Percentiles rank a stretch among this genome's conserved stretches.
Conservation (phyloP, 768 basidiomycete genomes). For the Termitomyces eurrhizus region DNA sequence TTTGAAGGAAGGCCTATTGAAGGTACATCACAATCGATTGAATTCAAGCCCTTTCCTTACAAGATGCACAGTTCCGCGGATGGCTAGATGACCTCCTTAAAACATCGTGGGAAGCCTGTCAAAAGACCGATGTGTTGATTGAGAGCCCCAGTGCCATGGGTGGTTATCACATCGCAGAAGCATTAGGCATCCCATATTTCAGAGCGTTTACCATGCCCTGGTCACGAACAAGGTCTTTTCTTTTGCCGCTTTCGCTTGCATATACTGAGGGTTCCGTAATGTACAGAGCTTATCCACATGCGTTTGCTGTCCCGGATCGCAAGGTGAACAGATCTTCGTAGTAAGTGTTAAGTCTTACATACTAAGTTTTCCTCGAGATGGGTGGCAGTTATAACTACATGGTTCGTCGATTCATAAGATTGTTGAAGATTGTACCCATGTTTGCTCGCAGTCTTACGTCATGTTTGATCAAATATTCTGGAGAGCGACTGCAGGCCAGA, state of each 20-base stretch:
- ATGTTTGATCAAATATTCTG: conserved; percentile 99
- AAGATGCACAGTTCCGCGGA: conserved; percentile 73
- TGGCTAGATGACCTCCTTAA: conserved; percentile 96
- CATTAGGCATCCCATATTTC: conserved; percentile 89
- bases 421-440: conserved; percentile 6
- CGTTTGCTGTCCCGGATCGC: conserved; percentile 94
- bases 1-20: conserved; percentile 83
- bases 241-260: not conserved
- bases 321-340: conserved; percentile 47
- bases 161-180: conserved; percentile 96
- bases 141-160: conserved; percentile 98
- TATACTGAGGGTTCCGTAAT: conserved; percentile 2
- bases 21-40: conserved; percentile 42
- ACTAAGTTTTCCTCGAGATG: conserved; percentile 52
- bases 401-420: conserved; percentile 40
- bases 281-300: conserved; percentile 88
- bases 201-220: conserved; percentile 98
- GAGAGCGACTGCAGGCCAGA: conserved; percentile 89
- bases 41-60: conserved; percentile 6
- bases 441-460: conserved; percentile 67
- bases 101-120: conserved; percentile 96
- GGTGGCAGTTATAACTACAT: conserved; percentile 98
- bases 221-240: conserved; percentile 76
- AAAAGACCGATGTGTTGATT: conserved; percentile 87
- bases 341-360: not conserved